A percentile compares a stretch with the other conserved stretches of the same genome.
These are phyloP conservation scores for Orychophragmus violaceus DNA, from an alignment of 345 rosid genomes.

Conservation along the genomic window DNA sequence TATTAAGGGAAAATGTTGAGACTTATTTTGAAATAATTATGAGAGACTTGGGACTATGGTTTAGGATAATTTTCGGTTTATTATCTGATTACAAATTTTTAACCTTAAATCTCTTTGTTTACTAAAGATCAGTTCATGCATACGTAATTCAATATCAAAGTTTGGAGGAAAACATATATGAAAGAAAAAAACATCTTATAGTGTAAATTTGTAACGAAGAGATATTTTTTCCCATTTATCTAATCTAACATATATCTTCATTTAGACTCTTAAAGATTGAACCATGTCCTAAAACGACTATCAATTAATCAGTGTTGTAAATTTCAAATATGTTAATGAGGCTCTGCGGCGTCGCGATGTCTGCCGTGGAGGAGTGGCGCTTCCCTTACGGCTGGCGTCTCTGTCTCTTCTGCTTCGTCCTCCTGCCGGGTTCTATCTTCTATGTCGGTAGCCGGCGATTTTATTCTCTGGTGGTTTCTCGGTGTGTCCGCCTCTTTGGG, in stretches of 20 bases:
- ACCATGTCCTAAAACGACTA: background rate
- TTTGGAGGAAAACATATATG: background rate
- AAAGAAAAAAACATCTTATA: background rate
- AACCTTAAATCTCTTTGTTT: background rate
- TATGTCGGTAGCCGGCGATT: too few relatives aligned
- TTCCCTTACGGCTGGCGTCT: too few relatives aligned
- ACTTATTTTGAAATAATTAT: background rate
- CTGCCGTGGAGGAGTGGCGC: too few relatives aligned
- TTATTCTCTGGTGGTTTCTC: too few relatives aligned
- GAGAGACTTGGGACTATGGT: background rate
- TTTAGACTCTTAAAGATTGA: background rate
- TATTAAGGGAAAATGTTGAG: background rate
- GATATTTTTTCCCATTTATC: background rate
- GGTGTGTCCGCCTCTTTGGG: too few relatives aligned
- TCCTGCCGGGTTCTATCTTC: too few relatives aligned
- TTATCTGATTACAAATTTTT: background rate
- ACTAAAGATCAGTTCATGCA: background rate
- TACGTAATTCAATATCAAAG: background rate
- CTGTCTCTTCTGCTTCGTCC: too few relatives aligned
- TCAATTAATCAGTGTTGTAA: background rate
- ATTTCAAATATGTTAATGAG: background rate
- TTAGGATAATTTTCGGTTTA: background rate
- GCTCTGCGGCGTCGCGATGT: too few relatives aligned
- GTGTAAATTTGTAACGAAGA: background rate
- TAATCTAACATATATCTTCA: background rate